A percentile compares a stretch with the other conserved stretches of the same genome.
These are phyloP conservation scores for Colletotrichum euphorbiae DNA, from an alignment of 2,329 filamentous ascomycete genomes.

Conservation along the genomic window DNA sequence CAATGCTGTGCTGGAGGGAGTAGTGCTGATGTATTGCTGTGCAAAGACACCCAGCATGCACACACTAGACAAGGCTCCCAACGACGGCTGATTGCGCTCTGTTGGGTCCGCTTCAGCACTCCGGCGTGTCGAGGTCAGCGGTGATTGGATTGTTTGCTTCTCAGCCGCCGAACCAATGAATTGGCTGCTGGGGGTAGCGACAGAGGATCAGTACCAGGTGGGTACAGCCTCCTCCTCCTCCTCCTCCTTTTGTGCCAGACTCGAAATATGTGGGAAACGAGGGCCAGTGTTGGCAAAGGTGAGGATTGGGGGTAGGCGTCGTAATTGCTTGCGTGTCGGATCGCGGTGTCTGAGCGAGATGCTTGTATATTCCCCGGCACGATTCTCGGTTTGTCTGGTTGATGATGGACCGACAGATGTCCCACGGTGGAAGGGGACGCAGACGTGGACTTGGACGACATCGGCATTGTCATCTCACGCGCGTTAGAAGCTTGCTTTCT, in stretches of 20 bases:
- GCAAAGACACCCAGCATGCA: not conserved
- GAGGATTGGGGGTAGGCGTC: conserved; percentile 16
- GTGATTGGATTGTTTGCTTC: conserved; percentile 34
- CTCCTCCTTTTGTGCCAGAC: not conserved
- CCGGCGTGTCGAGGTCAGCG: conserved; percentile 17
- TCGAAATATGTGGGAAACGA: conserved; percentile 1
- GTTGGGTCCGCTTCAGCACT: conserved; percentile 23
- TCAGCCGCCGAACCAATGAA: conserved; percentile 29
- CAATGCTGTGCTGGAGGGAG: not conserved
- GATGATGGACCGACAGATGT: not conserved
- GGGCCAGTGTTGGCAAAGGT: not conserved
- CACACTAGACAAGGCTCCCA: conserved; percentile 16
- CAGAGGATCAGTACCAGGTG: conserved; percentile 19
- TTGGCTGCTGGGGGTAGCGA: conserved; percentile 8
- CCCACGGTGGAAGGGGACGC: conserved; percentile 17
- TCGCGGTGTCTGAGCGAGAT: conserved; percentile 3
- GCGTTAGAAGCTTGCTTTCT: conserved; percentile 28
- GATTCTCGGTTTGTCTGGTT: conserved; percentile 10
- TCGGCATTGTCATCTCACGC: conserved; percentile 12
- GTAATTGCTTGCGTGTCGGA: conserved; percentile 28
- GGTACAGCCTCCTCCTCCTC: conserved; percentile 30
- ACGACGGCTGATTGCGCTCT: conserved; percentile 21
- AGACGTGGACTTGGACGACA: conserved; percentile 42
- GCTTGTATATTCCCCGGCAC: not conserved
- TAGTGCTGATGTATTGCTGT: conserved; percentile 6